These are phyloP conservation scores for Lippia alba DNA, from an alignment of 305 asterid species.

Conservation along the genomic window DNA sequence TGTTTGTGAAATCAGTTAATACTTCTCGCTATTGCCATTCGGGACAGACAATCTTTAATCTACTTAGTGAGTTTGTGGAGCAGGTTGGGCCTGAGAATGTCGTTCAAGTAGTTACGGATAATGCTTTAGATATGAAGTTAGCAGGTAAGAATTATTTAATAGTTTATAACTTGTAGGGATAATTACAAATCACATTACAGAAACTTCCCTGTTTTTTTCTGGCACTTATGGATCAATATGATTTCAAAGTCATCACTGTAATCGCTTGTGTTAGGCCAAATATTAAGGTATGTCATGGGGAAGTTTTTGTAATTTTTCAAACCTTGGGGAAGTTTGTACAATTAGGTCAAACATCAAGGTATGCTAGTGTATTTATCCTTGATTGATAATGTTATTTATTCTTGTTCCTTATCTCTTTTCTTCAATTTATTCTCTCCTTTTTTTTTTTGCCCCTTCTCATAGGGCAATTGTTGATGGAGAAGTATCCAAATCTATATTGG, in stretches of 20 bases:
- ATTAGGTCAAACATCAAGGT: too few species aligned
- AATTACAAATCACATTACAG: too few species aligned
- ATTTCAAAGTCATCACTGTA: too few species aligned
- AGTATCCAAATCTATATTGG: neutral
- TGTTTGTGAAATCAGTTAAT: neutral
- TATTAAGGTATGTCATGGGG: too few species aligned
- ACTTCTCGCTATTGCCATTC: neutral
- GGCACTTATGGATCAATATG: too few species aligned
- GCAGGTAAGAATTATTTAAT: neutral
- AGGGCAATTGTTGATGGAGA: neutral
- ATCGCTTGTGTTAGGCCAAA: too few species aligned
- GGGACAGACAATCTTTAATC: neutral
- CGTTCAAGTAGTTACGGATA: neutral
- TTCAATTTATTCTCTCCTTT: neutral
- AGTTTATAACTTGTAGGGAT: neutral
- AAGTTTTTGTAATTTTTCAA: too few species aligned
- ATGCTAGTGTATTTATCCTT: too few species aligned
- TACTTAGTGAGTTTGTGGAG: neutral
- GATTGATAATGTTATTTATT: too few species aligned
- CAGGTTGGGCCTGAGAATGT: slow-evolving; percentile 4
- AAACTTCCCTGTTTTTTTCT: too few species aligned
- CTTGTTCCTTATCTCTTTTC: too few species aligned
- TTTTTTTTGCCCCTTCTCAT: neutral
- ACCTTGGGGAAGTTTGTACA: too few species aligned
- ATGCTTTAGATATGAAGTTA: slow-evolving; percentile 2